Conservation (phyloP, 2,329 filamentous ascomycete species). For the Pseudocercospora pini-densiflorae region DNA sequence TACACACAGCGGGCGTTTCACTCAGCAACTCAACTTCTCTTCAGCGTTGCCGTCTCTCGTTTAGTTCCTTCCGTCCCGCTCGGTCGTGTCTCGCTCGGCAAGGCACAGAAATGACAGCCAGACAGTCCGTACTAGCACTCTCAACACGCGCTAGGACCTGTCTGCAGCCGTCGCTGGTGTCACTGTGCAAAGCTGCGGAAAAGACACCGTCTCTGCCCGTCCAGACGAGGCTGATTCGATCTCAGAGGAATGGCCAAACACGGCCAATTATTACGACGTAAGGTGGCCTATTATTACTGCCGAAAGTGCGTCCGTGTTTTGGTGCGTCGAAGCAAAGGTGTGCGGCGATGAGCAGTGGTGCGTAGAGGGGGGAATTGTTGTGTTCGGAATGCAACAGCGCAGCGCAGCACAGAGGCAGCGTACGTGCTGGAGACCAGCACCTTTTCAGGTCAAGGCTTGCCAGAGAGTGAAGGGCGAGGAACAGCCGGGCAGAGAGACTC, state of each 20-base stretch:
- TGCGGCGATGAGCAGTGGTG: neutral
- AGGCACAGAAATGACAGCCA: constrained; percentile 3
- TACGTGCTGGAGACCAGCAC: neutral
- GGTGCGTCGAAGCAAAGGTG: neutral
- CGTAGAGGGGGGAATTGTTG: neutral
- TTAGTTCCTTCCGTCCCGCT: neutral
- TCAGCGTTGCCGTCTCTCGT: neutral
- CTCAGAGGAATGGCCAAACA: neutral
- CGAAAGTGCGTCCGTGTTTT: neutral
- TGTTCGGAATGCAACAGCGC: neutral
- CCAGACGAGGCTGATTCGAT: constrained; percentile 1
- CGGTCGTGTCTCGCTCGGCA: neutral
- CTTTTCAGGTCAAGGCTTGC: neutral
- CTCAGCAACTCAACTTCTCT: neutral
- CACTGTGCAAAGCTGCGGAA: neutral
- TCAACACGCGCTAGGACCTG: neutral
- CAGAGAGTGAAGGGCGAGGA: constrained; percentile 3
- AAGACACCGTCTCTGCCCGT: neutral
- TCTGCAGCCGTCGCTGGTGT: neutral
- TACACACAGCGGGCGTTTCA: neutral
- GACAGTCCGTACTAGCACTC: neutral
- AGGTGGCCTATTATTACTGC: neutral
- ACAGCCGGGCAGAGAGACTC: neutral
- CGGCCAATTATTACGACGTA: neutral
- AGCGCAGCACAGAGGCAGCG: neutral